Base-by-base conservation (phyloP, 2,329 filamentous ascomycete species). In the Aspergillus latus region DNA sequence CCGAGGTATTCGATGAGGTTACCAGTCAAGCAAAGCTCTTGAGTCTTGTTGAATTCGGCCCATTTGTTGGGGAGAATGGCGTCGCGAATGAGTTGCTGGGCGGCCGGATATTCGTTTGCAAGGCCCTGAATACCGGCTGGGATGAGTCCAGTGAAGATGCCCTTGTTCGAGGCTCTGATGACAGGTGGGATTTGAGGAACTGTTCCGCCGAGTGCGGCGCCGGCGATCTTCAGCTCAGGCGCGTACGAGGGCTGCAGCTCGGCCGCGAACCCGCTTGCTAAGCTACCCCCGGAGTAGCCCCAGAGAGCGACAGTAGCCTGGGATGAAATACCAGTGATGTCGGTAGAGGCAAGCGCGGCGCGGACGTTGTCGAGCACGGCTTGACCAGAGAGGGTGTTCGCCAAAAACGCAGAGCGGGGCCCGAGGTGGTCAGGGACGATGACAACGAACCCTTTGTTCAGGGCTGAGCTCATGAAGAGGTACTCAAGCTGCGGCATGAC, bases 251-350 rank as follows among this genome's bases (percentile, higher is more conserved):
- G 56, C 5, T 59, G 62, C 0, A 61, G 46, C 11, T 64, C 62
- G 2, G 62, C 62, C 1, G 62, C 62, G 32, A 62, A 62, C 4
- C 54, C 62, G 11, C 56, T 61, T 13, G 62, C 60, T 9, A 84
- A 59, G 1, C 77, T 76, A 3, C 82, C 82, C 2, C 83, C 83
- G 0, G 79, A 82, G 62, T 84, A 85, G 0, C 83, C 83, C 80
- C 80, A 84, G 53, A 83, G 66, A 2, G 76, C 73, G 42, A 77
- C 66, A 3, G 60, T 68, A 0, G 76, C 68, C 11, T 68, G 63
- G 5, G 59, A 40, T 8, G 64, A 60, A 51, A 79, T 63, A 2
- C 69, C 66, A 4, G 75, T 67, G 45, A 67, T 59, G 7, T 58
- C 28, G 1, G 45, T 57, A 1, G 66, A 69, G 4, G 64, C 58